Percentiles rank a stretch among this genome's conserved stretches.
Evolutionary conservation across 2,329 filamentous ascomycete species (phyloP).

Genomic region (Setomelanomma holmii): DNA sequence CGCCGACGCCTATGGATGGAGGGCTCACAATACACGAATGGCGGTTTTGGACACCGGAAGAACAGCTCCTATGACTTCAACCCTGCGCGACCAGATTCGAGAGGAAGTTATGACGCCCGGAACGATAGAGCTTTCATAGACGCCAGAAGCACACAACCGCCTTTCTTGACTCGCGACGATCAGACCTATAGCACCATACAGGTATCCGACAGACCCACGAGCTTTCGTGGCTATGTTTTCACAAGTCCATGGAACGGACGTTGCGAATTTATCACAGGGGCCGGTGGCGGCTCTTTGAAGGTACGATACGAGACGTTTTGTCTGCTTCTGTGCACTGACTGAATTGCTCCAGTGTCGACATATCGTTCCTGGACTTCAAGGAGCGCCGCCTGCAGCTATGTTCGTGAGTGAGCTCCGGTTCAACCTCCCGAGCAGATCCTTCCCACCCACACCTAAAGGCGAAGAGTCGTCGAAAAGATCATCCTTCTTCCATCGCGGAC

Average conservation of each 20-base stretch:
- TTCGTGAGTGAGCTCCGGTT: conserved; percentile 86
- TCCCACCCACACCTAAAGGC: conserved; percentile 37
- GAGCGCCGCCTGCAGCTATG: conserved; percentile 45
- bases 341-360: conserved; percentile 66
- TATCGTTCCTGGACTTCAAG: conserved; percentile 61
- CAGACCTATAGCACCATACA: conserved; percentile 38
- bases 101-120: conserved; percentile 25
- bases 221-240: conserved; percentile 75
- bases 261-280: conserved; percentile 84
- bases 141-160: conserved; percentile 14
- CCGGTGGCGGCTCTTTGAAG: conserved; percentile 75
- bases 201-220: conserved; percentile 56
- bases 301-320: conserved; percentile 14
- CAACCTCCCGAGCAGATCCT: conserved; percentile 72
- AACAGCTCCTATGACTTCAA: conserved; percentile 39
- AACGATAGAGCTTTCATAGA: conserved; percentile 21
- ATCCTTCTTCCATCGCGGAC: conserved; percentile 44
- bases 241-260: conserved; percentile 84
- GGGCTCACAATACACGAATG: conserved; percentile 49
- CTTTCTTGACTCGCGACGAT: conserved; percentile 31
- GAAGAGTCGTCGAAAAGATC: conserved; percentile 42
- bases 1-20: conserved; percentile 58
- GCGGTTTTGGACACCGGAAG: conserved; percentile 51
- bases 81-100: conserved; percentile 28
- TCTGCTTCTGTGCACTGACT: conserved; percentile 13